Evolutionary conservation across 2,329 filamentous ascomycete species (phyloP).

Genomic region (Fusarium hostae): DNA sequence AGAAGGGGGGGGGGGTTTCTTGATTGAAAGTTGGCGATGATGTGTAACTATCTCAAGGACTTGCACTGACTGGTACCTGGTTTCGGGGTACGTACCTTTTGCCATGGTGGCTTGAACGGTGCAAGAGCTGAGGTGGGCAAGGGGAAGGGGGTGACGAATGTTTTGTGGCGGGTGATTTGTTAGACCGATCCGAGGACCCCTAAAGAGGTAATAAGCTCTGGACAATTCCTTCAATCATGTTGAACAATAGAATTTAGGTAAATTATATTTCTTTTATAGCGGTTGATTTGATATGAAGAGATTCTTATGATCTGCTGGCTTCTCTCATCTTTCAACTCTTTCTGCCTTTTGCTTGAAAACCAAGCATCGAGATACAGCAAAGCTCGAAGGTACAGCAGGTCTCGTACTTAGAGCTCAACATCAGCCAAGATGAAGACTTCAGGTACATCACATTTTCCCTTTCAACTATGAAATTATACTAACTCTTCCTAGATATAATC

Average conservation of each 20-base stretch:
- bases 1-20: neutral
- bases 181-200: slow-evolving; percentile 48
- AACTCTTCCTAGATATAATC: slow-evolving; percentile 37
- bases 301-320: neutral
- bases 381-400: slow-evolving; percentile 4
- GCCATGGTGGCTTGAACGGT: slow-evolving; percentile 22
- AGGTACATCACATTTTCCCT: slow-evolving; percentile 13
- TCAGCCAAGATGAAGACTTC: slow-evolving; percentile 38
- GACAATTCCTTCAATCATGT: neutral
- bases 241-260: neutral
- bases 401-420: slow-evolving; percentile 1
- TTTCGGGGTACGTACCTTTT: slow-evolving; percentile 24
- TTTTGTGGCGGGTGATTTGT: slow-evolving; percentile 43
- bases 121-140: neutral
- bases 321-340: neutral
- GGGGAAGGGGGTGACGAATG: neutral
- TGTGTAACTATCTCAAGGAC: slow-evolving; percentile 32
- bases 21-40: slow-evolving; percentile 29
- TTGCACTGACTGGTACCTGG: neutral
- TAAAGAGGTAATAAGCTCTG: slow-evolving; percentile 11
- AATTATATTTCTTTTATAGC: neutral
- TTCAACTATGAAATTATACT: neutral
- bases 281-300: neutral
- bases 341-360: neutral
- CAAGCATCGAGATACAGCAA: neutral